Evolutionary conservation across 768 basidiomycete species (phyloP).

Genomic region (Leccinum boreale): DNA sequence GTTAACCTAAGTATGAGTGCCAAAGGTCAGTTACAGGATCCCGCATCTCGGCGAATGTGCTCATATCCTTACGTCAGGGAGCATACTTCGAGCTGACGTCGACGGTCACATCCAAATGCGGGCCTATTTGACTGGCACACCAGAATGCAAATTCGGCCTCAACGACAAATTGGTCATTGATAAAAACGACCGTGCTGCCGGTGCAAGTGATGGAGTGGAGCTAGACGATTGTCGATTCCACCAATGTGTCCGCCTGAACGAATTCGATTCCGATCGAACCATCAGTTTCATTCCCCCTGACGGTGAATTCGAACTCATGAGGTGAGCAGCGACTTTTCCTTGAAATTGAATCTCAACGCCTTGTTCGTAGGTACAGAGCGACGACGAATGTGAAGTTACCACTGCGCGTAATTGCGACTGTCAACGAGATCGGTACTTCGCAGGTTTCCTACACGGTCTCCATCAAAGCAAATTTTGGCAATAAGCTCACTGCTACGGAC

Average conservation of each 20-base stretch:
- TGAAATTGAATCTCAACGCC: neutral
- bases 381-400: slow-evolving; percentile 97
- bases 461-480: slow-evolving; percentile 84
- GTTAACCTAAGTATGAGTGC: slow-evolving; percentile 97
- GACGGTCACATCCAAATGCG: slow-evolving; percentile 98
- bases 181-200: slow-evolving; percentile 59
- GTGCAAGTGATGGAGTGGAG: slow-evolving; percentile 74
- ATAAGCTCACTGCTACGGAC: slow-evolving; percentile 90
- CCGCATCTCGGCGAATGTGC: neutral
- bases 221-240: slow-evolving; percentile 98
- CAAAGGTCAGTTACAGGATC: slow-evolving; percentile 51
- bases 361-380: slow-evolving; percentile 74
- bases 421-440: slow-evolving; percentile 89
- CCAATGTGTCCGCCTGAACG: slow-evolving; percentile 92
- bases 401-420: slow-evolving; percentile 82
- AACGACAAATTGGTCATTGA: slow-evolving; percentile 98
- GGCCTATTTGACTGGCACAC: slow-evolving; percentile 93
- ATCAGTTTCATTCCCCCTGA: slow-evolving; percentile 98
- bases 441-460: slow-evolving; percentile 89
- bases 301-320: slow-evolving; percentile 98
- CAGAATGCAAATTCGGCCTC: slow-evolving; percentile 98
- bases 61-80: slow-evolving; percentile 49
- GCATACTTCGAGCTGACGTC: slow-evolving; percentile 90
- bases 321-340: slow-evolving; percentile 42
- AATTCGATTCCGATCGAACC: slow-evolving; percentile 90